Conservation (phyloP, 805 yeast genomes). For the Saccharomycopsis malanga region DNA sequence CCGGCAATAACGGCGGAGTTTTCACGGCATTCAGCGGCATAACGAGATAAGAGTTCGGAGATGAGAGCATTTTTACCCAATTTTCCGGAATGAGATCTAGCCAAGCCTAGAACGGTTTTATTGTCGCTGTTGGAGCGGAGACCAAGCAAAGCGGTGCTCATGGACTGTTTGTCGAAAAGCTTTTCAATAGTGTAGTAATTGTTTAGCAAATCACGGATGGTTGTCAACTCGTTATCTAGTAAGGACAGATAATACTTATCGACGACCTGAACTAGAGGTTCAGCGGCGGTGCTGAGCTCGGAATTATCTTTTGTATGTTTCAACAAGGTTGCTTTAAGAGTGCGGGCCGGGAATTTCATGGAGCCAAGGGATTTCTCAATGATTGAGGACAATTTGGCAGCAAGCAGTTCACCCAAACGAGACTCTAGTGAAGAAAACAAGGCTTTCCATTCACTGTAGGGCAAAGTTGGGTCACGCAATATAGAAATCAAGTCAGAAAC, state of each 20-base stretch:
- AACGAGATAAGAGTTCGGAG: constrained; percentile 74
- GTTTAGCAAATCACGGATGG: constrained; percentile 60
- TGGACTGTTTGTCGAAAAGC: constrained; percentile 84
- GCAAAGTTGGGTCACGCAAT: constrained; percentile 73
- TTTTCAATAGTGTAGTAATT: constrained; percentile 74
- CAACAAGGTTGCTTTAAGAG: constrained; percentile 62
- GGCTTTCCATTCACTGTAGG: constrained; percentile 86
- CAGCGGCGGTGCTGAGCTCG: constrained; percentile 54
- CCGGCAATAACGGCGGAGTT: constrained; percentile 60
- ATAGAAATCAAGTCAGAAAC: constrained; percentile 65
- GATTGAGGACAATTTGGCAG: constrained; percentile 53
- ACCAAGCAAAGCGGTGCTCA: constrained; percentile 47
- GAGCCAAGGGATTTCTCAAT: constrained; percentile 54
- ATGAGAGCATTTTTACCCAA: constrained; percentile 88
- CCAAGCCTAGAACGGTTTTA: constrained; percentile 62
- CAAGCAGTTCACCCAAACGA: constrained; percentile 75
- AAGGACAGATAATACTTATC: constrained; percentile 66
- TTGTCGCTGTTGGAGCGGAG: constrained; percentile 75
- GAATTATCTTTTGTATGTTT: constrained; percentile 45
- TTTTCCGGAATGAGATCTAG: constrained; percentile 81
- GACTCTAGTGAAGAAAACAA: constrained; percentile 88
- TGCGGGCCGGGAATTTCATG: constrained; percentile 81
- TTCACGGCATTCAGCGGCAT: constrained; percentile 71
- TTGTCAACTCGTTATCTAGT: constrained; percentile 73
- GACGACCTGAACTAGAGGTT: constrained; percentile 69